Base-by-base conservation (phyloP, 1,284 basidiomycete genomes). In the Tilletia horrida region DNA sequence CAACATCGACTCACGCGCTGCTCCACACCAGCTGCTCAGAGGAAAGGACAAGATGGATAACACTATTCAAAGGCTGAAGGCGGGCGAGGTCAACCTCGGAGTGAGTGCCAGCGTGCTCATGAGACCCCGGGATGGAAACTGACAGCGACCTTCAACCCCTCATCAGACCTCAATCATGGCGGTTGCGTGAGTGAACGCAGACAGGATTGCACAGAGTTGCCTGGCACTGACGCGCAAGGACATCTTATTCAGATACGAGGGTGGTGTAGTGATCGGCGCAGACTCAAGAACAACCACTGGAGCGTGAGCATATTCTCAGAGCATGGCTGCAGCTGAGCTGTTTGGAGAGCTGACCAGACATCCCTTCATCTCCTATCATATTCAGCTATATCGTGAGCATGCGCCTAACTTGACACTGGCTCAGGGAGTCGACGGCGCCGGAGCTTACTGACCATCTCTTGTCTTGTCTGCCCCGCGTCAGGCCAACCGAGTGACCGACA, bases 401-500 rank as follows among this genome's bases (percentile, higher is more conserved):
- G 21, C 50, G n/a, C n/a, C n/a, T n/a, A n/a, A n/a, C n/a, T n/a
- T n/a, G n/a, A n/a, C n/a, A n/a, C n/a, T n/a, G n/a, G n/a, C n/a
- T n/a, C n/a, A n/a, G n/a, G n/a, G n/a, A n/a, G n/a, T n/a, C n/a
- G n/a, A n/a, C n/a, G n/a, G n/a, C n/a, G n/a, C n/a, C n/a, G n/a
- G n/a, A n/a, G n/a, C n/a, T n/a, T n/a, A n/a, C n/a, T n/a, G n/a
- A n/a, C n/a, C n/a, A n/a, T n/a, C n/a, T n/a, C n/a, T n/a, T n/a
- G 35, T 40, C 35, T 40, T 40, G 23, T 35, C 21, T 25, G 2
- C 25, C 29, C 3, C 14, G 13, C 55, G 14, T 9, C 64, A 92
- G 90, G 94, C 94, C 63, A 98, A 98, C 83, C 90, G 95, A 83
- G 96, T 98, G 40, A 98, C 95, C 25, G 95, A 98, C 87, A 98